A percentile compares a stretch with the other conserved stretches of the same genome.
These are phyloP conservation scores for Suillus weaverae DNA, from an alignment of 768 basidiomycete genomes.

Conservation along the genomic window DNA sequence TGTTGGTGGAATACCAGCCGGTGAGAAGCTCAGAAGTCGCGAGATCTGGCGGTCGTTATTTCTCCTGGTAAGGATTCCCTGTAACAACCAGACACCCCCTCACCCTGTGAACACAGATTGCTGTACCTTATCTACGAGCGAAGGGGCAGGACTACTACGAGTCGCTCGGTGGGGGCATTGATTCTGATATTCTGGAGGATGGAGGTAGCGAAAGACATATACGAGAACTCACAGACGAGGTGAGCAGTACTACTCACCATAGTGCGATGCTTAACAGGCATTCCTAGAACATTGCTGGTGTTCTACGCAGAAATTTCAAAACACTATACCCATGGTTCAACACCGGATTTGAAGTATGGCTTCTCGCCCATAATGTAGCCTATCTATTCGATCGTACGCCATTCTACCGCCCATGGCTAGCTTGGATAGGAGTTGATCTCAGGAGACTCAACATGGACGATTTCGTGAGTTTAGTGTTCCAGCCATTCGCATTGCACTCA, in stretches of 20 bases:
- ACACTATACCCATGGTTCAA: slow-evolving; percentile 81
- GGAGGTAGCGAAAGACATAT: slow-evolving; percentile 44
- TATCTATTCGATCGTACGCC: slow-evolving; percentile 88
- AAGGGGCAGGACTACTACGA: slow-evolving; percentile 92
- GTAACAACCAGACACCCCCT: not conserved
- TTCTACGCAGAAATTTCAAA: slow-evolving; percentile 66
- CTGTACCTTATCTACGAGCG: slow-evolving; percentile 84
- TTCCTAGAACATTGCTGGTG: slow-evolving; percentile 50
- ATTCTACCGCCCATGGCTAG: slow-evolving; percentile 90
- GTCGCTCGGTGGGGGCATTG: slow-evolving; percentile 78
- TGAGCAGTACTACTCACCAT: slow-evolving; percentile 28
- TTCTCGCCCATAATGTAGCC: slow-evolving; percentile 80
- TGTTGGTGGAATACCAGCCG: slow-evolving; percentile 60
- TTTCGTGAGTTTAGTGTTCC: slow-evolving; percentile 50
- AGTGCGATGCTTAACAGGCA: slow-evolving; percentile 7
- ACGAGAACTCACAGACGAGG: slow-evolving; percentile 53
- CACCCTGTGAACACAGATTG: slow-evolving; percentile 47
- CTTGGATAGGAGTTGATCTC: slow-evolving; percentile 81
- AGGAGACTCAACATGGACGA: slow-evolving; percentile 79
- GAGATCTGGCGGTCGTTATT: slow-evolving; percentile 79
- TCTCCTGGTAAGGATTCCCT: slow-evolving; percentile 62
- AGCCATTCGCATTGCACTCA: slow-evolving; percentile 4
- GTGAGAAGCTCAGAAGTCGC: slow-evolving; percentile 61
- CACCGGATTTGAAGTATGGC: slow-evolving; percentile 73
- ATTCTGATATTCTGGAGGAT: slow-evolving; percentile 64